Conservation (phyloP, 2,329 filamentous ascomycete genomes). For the Macrophomina pseudophaseolina region DNA sequence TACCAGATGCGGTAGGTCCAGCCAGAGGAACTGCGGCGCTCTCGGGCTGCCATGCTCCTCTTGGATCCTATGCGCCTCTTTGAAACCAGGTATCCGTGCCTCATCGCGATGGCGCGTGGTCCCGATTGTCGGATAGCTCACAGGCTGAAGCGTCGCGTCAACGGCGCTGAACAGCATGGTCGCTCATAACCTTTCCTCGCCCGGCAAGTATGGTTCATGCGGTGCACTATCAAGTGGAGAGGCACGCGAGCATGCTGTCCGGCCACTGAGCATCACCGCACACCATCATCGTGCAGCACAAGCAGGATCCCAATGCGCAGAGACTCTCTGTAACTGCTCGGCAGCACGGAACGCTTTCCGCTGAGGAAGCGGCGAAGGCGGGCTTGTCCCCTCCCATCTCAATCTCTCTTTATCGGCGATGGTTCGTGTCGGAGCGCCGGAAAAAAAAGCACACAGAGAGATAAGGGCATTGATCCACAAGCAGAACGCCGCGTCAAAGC, state of each 20-base stretch:
- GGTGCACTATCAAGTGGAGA: not conserved
- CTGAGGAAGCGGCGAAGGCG: not conserved
- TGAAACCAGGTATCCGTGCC: not conserved
- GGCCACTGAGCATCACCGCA: not conserved
- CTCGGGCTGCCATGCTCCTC: not conserved
- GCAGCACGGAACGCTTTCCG: conserved; percentile 6
- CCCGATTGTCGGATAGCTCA: not conserved
- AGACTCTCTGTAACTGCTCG: not conserved
- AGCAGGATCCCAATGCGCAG: no score
- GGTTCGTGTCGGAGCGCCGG: not conserved
- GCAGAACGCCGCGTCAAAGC: not conserved
- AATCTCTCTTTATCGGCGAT: conserved; percentile 11
- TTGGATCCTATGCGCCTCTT: not conserved
- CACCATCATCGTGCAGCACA: not conserved
- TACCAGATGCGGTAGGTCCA: conserved; percentile 16
- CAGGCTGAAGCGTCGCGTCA: conserved; percentile 14
- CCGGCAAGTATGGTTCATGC: not conserved
- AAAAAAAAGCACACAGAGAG: not conserved
- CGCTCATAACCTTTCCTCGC: not conserved
- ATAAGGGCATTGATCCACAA: conserved; percentile 17
- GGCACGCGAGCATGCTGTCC: not conserved
- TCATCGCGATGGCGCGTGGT: not conserved
- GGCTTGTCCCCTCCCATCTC: not conserved
- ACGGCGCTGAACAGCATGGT: not conserved
- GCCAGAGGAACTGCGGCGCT: conserved; percentile 8